A percentile compares a stretch with the other conserved stretches of the same genome.
These are phyloP conservation scores for Epichloe sp. DNA, from an alignment of 2,329 filamentous ascomycete species.

Conservation along the genomic window DNA sequence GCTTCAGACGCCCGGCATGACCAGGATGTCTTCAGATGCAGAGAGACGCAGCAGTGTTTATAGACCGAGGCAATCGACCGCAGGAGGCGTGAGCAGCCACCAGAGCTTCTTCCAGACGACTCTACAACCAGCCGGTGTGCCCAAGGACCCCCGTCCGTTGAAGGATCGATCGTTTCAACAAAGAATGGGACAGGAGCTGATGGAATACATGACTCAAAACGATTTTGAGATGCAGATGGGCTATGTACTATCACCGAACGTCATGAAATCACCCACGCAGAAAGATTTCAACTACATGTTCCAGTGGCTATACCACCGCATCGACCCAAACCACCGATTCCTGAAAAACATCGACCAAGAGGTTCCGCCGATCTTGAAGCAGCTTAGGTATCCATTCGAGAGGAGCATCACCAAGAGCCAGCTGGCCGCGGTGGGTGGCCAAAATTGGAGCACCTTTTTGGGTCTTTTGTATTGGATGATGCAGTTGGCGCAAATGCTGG, in stretches of 20 bases:
- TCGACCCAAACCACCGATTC: slow-evolving; percentile 88
- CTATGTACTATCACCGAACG: slow-evolving; percentile 79
- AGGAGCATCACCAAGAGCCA: slow-evolving; percentile 94
- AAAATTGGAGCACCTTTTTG: slow-evolving; percentile 93
- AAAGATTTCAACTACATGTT: slow-evolving; percentile 99
- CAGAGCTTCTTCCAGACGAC: slow-evolving; percentile 93
- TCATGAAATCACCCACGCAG: slow-evolving; percentile 85
- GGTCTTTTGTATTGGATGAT: slow-evolving; percentile 98
- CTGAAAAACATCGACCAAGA: slow-evolving; percentile 92
- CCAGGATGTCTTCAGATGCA: slow-evolving; percentile 35
- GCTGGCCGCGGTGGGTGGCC: slow-evolving; percentile 84
- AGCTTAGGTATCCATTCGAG: slow-evolving; percentile 88
- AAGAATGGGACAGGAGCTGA: slow-evolving; percentile 73
- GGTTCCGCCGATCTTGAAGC: slow-evolving; percentile 82
- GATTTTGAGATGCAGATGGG: slow-evolving; percentile 99
- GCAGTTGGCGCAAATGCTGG: slow-evolving; percentile 90
- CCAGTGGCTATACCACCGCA: slow-evolving; percentile 91
- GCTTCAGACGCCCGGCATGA: slow-evolving; percentile 39
- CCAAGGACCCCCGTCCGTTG: slow-evolving; percentile 80
- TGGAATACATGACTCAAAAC: slow-evolving; percentile 84
- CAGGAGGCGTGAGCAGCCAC: slow-evolving; percentile 50
- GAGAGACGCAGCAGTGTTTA: slow-evolving; percentile 74
- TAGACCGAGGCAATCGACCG: slow-evolving; percentile 52
- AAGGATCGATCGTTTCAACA: slow-evolving; percentile 69
- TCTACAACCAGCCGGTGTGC: slow-evolving; percentile 67